These are phyloP conservation scores for Microstegium vimineum DNA, from an alignment of 176 grass and related monocot species.

Conservation along the genomic window DNA sequence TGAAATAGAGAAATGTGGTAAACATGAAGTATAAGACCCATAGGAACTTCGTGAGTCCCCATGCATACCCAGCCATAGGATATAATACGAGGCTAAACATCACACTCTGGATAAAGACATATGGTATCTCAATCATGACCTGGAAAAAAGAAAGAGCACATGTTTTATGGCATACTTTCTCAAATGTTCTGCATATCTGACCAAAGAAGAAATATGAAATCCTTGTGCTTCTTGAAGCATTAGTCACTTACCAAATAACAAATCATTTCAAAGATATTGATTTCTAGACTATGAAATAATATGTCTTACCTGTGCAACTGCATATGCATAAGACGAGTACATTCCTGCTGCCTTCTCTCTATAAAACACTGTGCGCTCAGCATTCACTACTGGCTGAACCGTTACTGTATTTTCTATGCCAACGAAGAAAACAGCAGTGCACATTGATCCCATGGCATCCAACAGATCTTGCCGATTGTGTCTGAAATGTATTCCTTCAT, in stretches of 20 bases:
- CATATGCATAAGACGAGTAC: conserved; percentile 58
- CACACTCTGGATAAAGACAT: conserved; percentile 34
- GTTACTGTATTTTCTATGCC: conserved; percentile 48
- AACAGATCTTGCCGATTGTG: conserved; percentile 53
- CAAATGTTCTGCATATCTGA: background rate
- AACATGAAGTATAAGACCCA: conserved; percentile 52
- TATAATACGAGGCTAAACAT: too few relatives aligned
- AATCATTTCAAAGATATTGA: background rate
- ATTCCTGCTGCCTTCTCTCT: conserved; percentile 63
- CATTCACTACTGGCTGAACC: conserved; percentile 38
- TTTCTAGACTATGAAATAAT: background rate
- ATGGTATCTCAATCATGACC: too few relatives aligned
- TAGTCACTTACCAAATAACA: background rate
- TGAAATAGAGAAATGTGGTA: conserved; percentile 42
- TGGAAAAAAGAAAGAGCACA: conserved; percentile 13
- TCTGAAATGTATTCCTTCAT: conserved; percentile 24
- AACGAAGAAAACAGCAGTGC: conserved; percentile 24
- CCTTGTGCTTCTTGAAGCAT: background rate
- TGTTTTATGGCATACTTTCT: background rate
- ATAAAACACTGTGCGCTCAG: conserved; percentile 45
- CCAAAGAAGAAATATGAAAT: background rate
- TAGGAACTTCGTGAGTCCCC: conserved; percentile 55
- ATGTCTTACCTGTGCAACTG: conserved; percentile 45
- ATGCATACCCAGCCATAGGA: too few relatives aligned
- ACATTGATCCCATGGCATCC: conserved; percentile 49